Conservation (phyloP, 768 basidiomycete genomes). For the Mycena galopus region DNA sequence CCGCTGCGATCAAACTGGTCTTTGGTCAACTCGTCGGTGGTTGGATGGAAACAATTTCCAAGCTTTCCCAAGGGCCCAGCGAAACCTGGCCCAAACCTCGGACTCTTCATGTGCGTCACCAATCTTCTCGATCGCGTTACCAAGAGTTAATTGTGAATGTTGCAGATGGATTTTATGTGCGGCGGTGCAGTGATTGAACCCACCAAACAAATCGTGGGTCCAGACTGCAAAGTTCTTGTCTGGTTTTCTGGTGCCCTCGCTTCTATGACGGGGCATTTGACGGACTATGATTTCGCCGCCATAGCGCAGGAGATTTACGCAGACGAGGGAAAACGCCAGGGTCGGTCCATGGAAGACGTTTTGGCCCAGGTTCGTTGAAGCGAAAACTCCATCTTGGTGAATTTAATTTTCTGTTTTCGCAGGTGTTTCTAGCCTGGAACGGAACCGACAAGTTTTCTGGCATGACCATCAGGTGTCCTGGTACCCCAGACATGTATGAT, state of each 20-base stretch:
- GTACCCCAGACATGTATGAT: constrained; percentile 20
- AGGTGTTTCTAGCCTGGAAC: constrained; percentile 8
- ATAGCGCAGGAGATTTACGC: constrained; percentile 15
- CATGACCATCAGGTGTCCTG: not conserved
- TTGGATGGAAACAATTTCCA: constrained; percentile 1
- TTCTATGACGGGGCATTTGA: constrained; percentile 3
- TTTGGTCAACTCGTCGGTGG: not conserved
- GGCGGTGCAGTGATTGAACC: constrained; percentile 12
- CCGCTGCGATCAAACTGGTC: not conserved
- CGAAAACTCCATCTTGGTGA: not conserved
- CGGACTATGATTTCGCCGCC: constrained; percentile 18
- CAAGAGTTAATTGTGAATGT: too few relatives aligned
- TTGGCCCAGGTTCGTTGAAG: not conserved
- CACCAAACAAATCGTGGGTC: constrained; percentile 15
- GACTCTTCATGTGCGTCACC: not conserved
- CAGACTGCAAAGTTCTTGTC: constrained; percentile 17
- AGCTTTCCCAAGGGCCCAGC: not conserved
- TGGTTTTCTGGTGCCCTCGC: constrained; percentile 5
- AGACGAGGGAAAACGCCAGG: constrained; percentile 11
- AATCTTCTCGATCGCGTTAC: not conserved
- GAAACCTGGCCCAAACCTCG: constrained; percentile 18
- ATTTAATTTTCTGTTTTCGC: not conserved
- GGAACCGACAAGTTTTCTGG: constrained; percentile 13
- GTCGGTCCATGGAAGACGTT: constrained; percentile 22
- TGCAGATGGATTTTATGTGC: constrained; percentile 21